Conservation (phyloP, 768 basidiomycete species). For the Pholiota conissans region DNA sequence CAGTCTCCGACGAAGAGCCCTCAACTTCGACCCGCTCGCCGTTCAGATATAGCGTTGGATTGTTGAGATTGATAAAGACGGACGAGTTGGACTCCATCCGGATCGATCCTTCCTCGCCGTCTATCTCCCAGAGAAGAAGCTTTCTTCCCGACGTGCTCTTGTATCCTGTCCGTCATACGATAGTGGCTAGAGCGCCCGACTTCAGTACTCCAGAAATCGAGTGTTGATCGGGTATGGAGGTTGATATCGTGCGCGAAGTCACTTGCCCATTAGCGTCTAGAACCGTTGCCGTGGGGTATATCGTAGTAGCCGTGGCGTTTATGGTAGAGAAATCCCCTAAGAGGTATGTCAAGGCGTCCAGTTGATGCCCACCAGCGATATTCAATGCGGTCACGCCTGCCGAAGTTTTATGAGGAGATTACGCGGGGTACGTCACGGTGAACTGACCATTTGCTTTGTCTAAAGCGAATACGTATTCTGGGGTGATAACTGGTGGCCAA, state of each 20-base stretch:
- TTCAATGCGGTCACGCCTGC: not conserved
- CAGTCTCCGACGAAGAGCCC: not conserved
- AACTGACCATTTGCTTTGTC: not conserved
- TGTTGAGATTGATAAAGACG: slow-evolving; percentile 8
- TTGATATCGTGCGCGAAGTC: slow-evolving; percentile 22
- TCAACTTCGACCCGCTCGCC: slow-evolving; percentile 25
- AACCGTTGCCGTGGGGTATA: slow-evolving; percentile 26
- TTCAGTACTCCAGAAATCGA: slow-evolving; percentile 28
- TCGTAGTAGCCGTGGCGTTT: slow-evolving; percentile 22
- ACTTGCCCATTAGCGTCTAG: slow-evolving; percentile 23
- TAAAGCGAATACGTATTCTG: not conserved
- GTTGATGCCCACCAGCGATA: slow-evolving; percentile 22
- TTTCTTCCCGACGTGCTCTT: slow-evolving; percentile 20
- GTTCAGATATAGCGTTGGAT: slow-evolving; percentile 30
- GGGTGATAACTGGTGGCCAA: not conserved
- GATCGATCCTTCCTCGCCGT: slow-evolving; percentile 32
- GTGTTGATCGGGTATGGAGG: slow-evolving; percentile 26
- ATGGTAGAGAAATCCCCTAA: slow-evolving; percentile 32
- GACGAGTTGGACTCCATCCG: slow-evolving; percentile 5
- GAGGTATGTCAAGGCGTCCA: slow-evolving; percentile 26
- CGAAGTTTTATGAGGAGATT: not conserved
- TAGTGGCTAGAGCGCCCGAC: slow-evolving; percentile 28
- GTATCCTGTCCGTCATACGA: slow-evolving; percentile 25
- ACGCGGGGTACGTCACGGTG: not conserved
- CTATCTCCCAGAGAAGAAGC: slow-evolving; percentile 32